A percentile compares a stretch with the other conserved stretches of the same genome.
Conservation (phyloP, 108 stramenopile species). For the Schizochytrium sp. region DNA sequence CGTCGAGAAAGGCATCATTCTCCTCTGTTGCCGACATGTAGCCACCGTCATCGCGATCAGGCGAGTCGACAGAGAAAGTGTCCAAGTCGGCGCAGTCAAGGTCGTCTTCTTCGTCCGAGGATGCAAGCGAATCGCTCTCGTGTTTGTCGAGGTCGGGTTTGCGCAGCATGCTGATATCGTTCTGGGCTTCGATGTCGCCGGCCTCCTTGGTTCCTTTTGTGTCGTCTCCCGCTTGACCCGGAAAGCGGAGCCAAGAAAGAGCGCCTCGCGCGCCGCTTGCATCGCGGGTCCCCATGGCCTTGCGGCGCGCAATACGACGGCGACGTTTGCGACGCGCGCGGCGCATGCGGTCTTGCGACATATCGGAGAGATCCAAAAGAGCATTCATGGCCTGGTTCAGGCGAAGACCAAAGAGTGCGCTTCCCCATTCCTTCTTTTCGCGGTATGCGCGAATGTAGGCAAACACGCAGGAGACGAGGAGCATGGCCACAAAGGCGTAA, state of each 20-base stretch:
- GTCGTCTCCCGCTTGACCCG: not conserved
- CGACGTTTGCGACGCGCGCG: not conserved
- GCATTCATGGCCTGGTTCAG: constrained; percentile 13
- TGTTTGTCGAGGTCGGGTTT: too few relatives aligned
- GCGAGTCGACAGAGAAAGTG: not conserved
- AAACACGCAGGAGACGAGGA: constrained; percentile 34
- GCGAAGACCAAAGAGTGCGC: not conserved
- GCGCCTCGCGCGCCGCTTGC: not conserved
- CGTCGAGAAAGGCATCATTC: not conserved
- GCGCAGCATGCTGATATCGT: not conserved
- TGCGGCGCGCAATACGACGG: constrained; percentile 26
- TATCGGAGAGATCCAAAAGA: constrained; percentile 31
- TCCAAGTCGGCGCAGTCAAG: not conserved
- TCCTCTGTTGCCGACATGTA: not conserved
- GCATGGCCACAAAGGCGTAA: constrained; percentile 36
- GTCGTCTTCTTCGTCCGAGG: not conserved
- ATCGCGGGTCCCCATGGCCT: constrained; percentile 21
- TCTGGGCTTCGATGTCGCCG: not conserved
- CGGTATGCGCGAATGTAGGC: constrained; percentile 44
- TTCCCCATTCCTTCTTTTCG: constrained; percentile 38
- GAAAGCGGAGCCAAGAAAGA: not conserved
- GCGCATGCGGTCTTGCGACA: not conserved
- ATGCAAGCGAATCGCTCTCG: not conserved
- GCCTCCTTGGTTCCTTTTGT: not conserved
- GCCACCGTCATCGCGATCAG: not conserved